Conservation (phyloP, 1,284 basidiomycete genomes). For the Tremellales sp. region DNA sequence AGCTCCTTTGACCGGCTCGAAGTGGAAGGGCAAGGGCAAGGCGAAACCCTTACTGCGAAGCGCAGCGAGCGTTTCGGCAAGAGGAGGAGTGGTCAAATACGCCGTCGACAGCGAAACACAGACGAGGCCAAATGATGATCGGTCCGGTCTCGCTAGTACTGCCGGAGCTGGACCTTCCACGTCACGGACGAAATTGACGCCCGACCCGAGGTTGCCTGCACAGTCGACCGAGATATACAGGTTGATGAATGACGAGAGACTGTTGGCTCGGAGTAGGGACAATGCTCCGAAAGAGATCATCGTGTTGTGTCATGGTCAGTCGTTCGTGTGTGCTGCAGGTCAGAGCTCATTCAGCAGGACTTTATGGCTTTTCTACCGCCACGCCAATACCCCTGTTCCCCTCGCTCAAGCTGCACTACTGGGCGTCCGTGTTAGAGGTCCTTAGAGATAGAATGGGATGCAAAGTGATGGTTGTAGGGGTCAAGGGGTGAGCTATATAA, state of each 20-base stretch:
- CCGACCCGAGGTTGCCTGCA: slow-evolving; percentile 29
- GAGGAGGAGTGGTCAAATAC: too few species aligned
- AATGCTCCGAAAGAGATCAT: slow-evolving; percentile 81
- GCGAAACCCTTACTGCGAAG: background rate
- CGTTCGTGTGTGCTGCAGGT: background rate
- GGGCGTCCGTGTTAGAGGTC: slow-evolving; percentile 82
- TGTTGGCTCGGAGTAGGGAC: slow-evolving; percentile 62
- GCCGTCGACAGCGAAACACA: too few species aligned
- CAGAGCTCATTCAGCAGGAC: slow-evolving; percentile 54
- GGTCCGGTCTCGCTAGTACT: background rate
- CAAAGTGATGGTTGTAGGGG: slow-evolving; percentile 91
- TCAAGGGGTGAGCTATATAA: slow-evolving; percentile 66
- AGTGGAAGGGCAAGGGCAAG: slow-evolving; percentile 21
- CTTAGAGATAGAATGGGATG: slow-evolving; percentile 79
- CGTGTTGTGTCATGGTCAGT: slow-evolving; percentile 87
- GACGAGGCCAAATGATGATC: background rate
- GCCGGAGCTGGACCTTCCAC: background rate
- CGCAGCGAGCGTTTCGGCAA: background rate
- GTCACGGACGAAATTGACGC: slow-evolving; percentile 7
- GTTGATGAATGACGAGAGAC: slow-evolving; percentile 65
- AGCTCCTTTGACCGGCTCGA: slow-evolving; percentile 14
- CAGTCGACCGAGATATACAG: slow-evolving; percentile 57
- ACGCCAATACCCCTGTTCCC: slow-evolving; percentile 67
- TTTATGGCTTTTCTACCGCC: slow-evolving; percentile 88
- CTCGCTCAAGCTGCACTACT: slow-evolving; percentile 76